These are phyloP conservation scores for Plectosphaerella plurivora DNA, from an alignment of 2,329 filamentous ascomycete genomes.

Conservation along the genomic window DNA sequence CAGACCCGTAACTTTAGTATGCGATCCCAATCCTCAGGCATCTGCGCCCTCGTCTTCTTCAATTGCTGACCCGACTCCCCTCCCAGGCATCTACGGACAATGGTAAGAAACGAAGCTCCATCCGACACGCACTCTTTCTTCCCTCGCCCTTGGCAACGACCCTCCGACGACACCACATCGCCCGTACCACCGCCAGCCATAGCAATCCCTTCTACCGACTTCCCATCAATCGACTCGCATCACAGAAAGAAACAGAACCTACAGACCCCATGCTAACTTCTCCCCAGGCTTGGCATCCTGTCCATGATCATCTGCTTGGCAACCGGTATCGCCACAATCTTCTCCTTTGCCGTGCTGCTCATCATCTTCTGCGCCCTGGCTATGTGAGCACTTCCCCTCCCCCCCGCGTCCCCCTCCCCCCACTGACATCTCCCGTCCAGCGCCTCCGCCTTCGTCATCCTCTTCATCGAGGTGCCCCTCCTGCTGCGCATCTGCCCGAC, in stretches of 20 bases:
- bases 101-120: slow-evolving; percentile 49
- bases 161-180: not conserved
- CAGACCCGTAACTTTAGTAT: slow-evolving; percentile 70
- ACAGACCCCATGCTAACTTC: slow-evolving; percentile 60
- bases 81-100: slow-evolving; percentile 68
- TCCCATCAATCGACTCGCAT: not conserved
- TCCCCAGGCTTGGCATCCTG: slow-evolving; percentile 60
- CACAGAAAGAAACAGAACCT: not conserved
- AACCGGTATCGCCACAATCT: slow-evolving; percentile 64
- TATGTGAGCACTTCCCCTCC: slow-evolving; percentile 38
- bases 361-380: slow-evolving; percentile 50
- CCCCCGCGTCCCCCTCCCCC: not conserved
- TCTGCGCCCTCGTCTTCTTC: slow-evolving; percentile 7
- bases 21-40: slow-evolving; percentile 22
- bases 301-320: slow-evolving; percentile 69
- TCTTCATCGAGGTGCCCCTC: slow-evolving; percentile 88
- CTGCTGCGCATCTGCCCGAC: slow-evolving; percentile 97
- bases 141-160: not conserved
- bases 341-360: slow-evolving; percentile 44
- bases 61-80: slow-evolving; percentile 23
- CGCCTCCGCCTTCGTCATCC: slow-evolving; percentile 65
- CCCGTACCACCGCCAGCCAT: not conserved
- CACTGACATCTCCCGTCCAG: slow-evolving; percentile 34
- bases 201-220: too few relatives aligned
- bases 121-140: not conserved